Conservation (phyloP, 306 rosid species). For the Lagenaria siceraria region DNA sequence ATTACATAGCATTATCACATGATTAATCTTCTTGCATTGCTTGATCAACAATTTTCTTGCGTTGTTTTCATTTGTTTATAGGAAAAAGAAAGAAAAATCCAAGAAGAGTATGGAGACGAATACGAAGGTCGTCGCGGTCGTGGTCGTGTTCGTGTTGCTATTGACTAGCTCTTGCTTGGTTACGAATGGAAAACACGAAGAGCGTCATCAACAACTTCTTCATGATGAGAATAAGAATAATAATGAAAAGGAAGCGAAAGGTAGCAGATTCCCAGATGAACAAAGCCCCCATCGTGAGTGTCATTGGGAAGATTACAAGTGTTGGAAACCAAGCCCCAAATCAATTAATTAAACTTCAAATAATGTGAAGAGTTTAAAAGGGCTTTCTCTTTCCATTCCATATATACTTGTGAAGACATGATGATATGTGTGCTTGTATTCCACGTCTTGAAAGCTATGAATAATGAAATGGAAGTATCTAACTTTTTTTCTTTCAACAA, state of each 20-base stretch:
- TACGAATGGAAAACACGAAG: not conserved
- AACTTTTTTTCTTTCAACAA: no score
- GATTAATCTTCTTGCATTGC: not conserved
- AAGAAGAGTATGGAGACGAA: not conserved
- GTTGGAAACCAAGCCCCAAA: not conserved
- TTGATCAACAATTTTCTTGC: not conserved
- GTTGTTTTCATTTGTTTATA: not conserved
- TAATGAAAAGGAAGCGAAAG: not conserved
- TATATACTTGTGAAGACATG: not conserved
- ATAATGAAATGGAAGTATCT: not conserved
- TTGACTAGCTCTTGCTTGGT: not conserved
- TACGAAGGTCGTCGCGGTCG: not conserved
- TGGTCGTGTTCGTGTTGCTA: not conserved
- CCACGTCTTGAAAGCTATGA: not conserved
- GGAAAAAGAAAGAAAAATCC: not conserved
- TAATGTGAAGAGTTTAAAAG: not conserved
- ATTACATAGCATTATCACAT: not conserved
- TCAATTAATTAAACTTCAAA: not conserved
- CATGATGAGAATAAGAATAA: no score
- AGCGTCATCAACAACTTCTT: not conserved
- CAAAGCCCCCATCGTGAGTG: not conserved
- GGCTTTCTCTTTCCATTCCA: not conserved
- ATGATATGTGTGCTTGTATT: not conserved
- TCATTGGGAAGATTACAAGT: not conserved
- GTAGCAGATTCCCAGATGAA: not conserved